phyloP scores from a whole-genome alignment of 805 yeast genomes.

The Hanseniaspora lachancei region DNA sequence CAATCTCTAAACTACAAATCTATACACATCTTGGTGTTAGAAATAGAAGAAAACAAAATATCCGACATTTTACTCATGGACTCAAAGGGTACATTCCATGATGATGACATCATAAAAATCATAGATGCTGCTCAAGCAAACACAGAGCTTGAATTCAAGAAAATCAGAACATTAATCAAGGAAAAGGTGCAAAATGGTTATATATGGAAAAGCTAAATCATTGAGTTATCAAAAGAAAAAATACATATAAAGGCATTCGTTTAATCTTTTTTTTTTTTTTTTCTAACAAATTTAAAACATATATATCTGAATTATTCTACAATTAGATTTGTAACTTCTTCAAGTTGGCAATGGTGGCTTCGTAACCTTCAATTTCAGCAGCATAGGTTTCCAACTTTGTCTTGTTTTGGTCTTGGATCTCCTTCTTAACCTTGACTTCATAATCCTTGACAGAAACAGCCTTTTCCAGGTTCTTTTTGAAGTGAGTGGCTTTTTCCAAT shows the following conservation, averaged over 20 bases:
- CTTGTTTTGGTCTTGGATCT: slow-evolving; percentile 65
- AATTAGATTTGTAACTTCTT: slow-evolving; percentile 54
- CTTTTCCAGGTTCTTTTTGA: slow-evolving; percentile 53
- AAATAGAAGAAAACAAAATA: slow-evolving; percentile 36
- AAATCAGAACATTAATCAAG: slow-evolving; percentile 37
- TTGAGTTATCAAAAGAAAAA: too few species aligned
- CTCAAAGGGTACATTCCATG: slow-evolving; percentile 56
- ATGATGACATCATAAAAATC: slow-evolving; percentile 38
- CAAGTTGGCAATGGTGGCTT: slow-evolving; percentile 72
- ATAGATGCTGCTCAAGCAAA: slow-evolving; percentile 40
- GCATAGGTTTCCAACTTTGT: slow-evolving; percentile 52
- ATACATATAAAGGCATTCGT: too few species aligned
- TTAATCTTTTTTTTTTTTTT: neutral
- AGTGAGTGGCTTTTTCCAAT: slow-evolving; percentile 49
- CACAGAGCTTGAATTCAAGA: slow-evolving; percentile 33
- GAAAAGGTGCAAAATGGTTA: slow-evolving; percentile 40
- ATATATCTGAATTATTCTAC: neutral
- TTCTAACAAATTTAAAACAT: neutral
- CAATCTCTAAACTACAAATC: slow-evolving; percentile 38
- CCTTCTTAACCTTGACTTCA: slow-evolving; percentile 68
- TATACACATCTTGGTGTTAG: slow-evolving; percentile 54
- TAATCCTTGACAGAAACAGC: slow-evolving; percentile 61
- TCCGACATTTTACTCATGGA: slow-evolving; percentile 54
- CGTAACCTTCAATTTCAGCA: slow-evolving; percentile 85
- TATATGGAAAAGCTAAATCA: too few species aligned